Evolutionary conservation across 345 rosid genomes (phyloP).

Genomic region (Rhodomyrtus tomentosa): DNA sequence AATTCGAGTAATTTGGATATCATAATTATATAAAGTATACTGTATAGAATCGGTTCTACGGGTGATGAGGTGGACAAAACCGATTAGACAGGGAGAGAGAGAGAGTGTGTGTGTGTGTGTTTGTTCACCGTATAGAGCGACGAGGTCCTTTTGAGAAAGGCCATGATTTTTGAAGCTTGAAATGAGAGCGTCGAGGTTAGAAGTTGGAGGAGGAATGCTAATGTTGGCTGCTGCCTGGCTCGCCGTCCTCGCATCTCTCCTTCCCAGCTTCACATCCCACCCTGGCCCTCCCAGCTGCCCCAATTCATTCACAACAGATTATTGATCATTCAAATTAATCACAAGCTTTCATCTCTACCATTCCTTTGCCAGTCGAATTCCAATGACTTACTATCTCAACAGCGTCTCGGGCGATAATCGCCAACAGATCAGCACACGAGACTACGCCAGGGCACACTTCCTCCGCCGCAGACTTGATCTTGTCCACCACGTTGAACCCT

Average conservation of each 20-base stretch:
- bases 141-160: constrained; percentile 66
- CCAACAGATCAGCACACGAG: constrained; percentile 45
- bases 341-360: background rate
- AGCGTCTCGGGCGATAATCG: constrained; percentile 43
- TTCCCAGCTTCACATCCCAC: constrained; percentile 82
- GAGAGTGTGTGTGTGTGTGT: background rate
- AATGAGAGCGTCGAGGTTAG: constrained; percentile 45
- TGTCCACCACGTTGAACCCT: constrained; percentile 31
- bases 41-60: background rate
- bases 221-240: constrained; percentile 73
- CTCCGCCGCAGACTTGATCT: constrained; percentile 35
- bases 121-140: constrained; percentile 58
- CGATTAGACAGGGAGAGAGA: background rate
- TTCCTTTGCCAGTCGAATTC: background rate
- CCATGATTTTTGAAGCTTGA: constrained; percentile 52
- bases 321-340: background rate
- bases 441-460: constrained; percentile 34
- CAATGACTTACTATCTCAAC: constrained; percentile 15
- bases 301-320: background rate
- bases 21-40: background rate
- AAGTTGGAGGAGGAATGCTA: constrained; percentile 61
- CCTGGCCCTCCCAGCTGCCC: constrained; percentile 66
- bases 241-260: constrained; percentile 74
- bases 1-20: background rate
- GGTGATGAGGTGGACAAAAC: background rate